phyloP scores from a whole-genome alignment of 306 rosid genomes.

The Prunus mira region DNA sequence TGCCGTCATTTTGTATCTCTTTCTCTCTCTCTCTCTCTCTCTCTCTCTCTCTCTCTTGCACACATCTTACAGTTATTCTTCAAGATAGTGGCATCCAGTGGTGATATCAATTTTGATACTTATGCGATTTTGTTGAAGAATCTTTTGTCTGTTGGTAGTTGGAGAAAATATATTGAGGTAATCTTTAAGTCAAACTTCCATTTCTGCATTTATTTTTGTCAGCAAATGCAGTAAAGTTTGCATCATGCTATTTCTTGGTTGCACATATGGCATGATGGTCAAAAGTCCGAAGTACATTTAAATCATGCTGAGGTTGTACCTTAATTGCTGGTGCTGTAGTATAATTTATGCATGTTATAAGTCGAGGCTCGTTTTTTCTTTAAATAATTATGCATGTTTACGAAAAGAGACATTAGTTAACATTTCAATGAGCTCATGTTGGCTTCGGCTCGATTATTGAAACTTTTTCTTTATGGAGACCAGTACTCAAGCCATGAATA shows the following conservation, averaged over 20 bases:
- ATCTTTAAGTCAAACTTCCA: neutral
- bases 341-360: neutral
- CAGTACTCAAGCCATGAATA: neutral
- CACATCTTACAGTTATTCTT: slow-evolving; percentile 62
- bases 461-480: neutral
- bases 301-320: neutral
- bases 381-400: neutral
- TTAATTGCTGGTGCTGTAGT: neutral
- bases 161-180: slow-evolving; percentile 98
- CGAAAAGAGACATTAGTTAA: neutral
- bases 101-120: slow-evolving; percentile 58
- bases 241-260: slow-evolving; percentile 8
- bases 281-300: neutral
- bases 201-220: neutral
- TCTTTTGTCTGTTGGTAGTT: slow-evolving; percentile 75
- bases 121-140: slow-evolving; percentile 82
- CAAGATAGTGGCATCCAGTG: slow-evolving; percentile 67
- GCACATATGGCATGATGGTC: neutral
- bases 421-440: neutral
- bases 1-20: neutral
- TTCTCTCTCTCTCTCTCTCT: slow-evolving; percentile 4
- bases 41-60: neutral
- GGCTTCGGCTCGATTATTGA: neutral
- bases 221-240: neutral
- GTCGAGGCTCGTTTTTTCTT: neutral